These are phyloP conservation scores for Paracoccidioides lutzii DNA, from an alignment of 2,329 filamentous ascomycete species.

Conservation along the genomic window DNA sequence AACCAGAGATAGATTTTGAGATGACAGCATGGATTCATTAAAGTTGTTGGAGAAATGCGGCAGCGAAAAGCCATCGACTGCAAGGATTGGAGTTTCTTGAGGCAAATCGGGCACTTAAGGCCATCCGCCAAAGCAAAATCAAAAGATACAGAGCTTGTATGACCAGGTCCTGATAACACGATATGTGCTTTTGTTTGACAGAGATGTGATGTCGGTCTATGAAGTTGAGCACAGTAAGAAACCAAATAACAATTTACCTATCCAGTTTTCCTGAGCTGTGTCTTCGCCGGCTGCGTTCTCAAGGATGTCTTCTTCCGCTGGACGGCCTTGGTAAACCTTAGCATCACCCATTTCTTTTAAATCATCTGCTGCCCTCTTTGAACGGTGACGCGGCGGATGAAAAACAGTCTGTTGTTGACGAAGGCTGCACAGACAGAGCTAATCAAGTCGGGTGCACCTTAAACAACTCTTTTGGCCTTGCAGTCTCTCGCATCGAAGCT, in stretches of 20 bases:
- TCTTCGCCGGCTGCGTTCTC: background rate
- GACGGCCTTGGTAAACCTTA: background rate
- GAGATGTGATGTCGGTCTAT: too few relatives aligned
- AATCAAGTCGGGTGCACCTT: background rate
- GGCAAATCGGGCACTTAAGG: background rate
- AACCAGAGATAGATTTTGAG: background rate
- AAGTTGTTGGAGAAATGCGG: background rate
- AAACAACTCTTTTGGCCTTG: background rate
- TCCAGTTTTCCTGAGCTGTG: background rate
- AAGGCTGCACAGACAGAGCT: background rate
- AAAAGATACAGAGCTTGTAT: background rate
- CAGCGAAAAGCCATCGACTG: background rate
- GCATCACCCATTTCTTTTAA: background rate
- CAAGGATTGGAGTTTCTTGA: background rate
- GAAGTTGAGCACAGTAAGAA: background rate
- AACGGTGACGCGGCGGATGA: background rate
- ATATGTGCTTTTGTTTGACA: background rate
- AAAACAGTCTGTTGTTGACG: background rate
- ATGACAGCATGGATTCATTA: background rate
- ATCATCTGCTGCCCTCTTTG: background rate
- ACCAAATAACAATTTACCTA: background rate
- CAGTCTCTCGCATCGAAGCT: conserved; percentile 1
- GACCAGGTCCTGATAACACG: background rate
- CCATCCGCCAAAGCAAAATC: background rate
- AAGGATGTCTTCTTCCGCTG: background rate